These are phyloP conservation scores for Globisporangium rhizosaccharum DNA, from an alignment of 352 stramenopile genomes.

Conservation along the genomic window DNA sequence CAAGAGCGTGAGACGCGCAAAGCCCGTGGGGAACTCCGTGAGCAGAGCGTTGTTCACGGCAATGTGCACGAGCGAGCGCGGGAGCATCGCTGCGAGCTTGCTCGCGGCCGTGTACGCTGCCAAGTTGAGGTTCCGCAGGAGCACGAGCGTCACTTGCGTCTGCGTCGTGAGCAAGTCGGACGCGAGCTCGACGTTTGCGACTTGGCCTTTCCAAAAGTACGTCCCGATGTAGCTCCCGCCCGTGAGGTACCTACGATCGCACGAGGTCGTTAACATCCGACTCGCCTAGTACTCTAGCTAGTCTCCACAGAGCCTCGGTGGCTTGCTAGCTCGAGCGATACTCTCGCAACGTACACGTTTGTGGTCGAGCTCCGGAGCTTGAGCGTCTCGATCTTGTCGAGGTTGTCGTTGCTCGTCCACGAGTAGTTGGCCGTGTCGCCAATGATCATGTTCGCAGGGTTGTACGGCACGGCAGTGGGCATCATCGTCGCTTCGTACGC, in stretches of 20 bases:
- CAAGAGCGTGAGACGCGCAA: background rate
- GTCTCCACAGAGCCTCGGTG: background rate
- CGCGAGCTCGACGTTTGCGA: background rate
- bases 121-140: background rate
- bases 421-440: slow-evolving; percentile 13
- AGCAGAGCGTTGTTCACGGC: background rate
- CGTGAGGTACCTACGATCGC: slow-evolving; percentile 9
- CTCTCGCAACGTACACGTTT: slow-evolving; percentile 7
- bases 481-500: background rate
- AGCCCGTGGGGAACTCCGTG: background rate
- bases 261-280: slow-evolving; percentile 5
- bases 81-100: background rate
- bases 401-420: slow-evolving; percentile 17
- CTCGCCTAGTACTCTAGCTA: background rate
- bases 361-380: slow-evolving; percentile 25
- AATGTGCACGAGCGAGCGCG: background rate
- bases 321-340: no score
- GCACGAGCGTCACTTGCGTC: background rate
- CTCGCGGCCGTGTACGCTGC: background rate
- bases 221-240: background rate
- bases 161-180: background rate
- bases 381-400: slow-evolving; percentile 29
- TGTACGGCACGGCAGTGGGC: background rate
- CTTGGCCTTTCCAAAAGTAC: background rate
- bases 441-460: background rate